Evolutionary conservation across 2,329 filamentous ascomycete genomes (phyloP), one percentile per base, ranked within the genome.

Genomic region (Purpureocillium takamizusanense): DNA sequence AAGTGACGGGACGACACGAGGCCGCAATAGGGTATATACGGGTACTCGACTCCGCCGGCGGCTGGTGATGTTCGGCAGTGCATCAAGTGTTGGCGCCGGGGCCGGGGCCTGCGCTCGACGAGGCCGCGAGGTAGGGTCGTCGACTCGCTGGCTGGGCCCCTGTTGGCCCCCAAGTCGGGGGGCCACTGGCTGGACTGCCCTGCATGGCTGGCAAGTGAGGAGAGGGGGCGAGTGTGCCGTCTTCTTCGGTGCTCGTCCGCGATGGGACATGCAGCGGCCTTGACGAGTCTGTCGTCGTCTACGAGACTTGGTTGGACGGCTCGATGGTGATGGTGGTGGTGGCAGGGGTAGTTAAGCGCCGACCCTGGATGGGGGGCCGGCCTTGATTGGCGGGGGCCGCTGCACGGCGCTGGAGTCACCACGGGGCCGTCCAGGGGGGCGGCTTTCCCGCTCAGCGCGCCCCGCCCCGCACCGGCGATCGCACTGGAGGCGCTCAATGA

Each of bases 1-100:
- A 67, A 51, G 54, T 55, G 59, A 63, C 62, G 63, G 63, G 59
- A 58, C 55, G 50, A 56, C 42, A 56, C 57, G 60, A 62, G 63
- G 65, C 60, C 59, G 55, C 54, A 55, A 63, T 62, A 61, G 61
- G 64, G 71, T 74, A 74, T 74, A 73, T 74, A 73, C 21, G 21
- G 10, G 21, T 25, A 25, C 21, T 25, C 21, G 21, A 25, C 21
- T 25, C 6, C 21, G 21, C 21, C 6, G 21, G 70, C 69, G 69
- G 66, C 62, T 70, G 66, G 59, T 72, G 68, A 72, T 59, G 62
- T 59, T 59, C 55, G 55, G 52, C 52, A 56, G 54, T 65, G 65
- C 60, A 53, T 63, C 59, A 55, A 58, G 53, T 25, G 54, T 38
- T 35, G 37, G 45, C 44, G 48, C 47, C 45, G 21, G 36, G 31